Evolutionary conservation across 805 yeast genomes (phyloP).

Genomic region (Debaryomyces prosopidis): DNA sequence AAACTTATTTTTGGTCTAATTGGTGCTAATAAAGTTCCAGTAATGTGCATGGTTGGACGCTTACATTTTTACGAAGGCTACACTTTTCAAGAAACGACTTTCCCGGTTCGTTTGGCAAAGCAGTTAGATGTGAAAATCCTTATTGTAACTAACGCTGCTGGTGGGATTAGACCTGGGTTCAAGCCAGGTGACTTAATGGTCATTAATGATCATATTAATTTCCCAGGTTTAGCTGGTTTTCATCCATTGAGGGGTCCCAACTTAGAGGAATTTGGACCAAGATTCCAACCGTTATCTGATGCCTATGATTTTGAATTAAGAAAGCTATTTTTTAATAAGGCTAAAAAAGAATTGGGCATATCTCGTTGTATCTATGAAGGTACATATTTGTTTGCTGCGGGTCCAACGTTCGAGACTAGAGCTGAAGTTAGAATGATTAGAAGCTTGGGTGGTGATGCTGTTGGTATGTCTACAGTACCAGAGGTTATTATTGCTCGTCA

Average conservation of each 20-base stretch:
- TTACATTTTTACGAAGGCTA: constrained; percentile 93
- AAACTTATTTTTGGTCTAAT: constrained; percentile 75
- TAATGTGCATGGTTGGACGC: constrained; percentile 92
- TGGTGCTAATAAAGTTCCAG: constrained; percentile 69
- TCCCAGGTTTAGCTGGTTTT: constrained; percentile 87
- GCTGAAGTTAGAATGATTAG: constrained; percentile 84
- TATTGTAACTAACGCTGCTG: constrained; percentile 95
- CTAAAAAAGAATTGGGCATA: constrained; percentile 44
- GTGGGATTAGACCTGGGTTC: constrained; percentile 70
- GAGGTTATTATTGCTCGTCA: constrained; percentile 94
- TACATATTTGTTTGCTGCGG: constrained; percentile 78
- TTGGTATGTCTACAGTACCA: constrained; percentile 98
- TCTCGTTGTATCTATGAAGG: constrained; percentile 81
- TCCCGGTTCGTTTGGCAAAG: constrained; percentile 79
- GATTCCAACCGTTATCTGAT: constrained; percentile 86
- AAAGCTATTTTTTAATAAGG: constrained; percentile 55
- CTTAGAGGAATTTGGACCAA: constrained; percentile 74
- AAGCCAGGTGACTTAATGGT: constrained; percentile 91
- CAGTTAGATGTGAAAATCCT: constrained; percentile 60
- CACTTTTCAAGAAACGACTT: constrained; percentile 74
- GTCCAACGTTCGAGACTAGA: constrained; percentile 91
- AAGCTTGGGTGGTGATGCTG: constrained; percentile 84
- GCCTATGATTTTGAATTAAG: constrained; percentile 82
- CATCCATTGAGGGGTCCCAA: constrained; percentile 91
- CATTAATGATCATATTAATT: constrained; percentile 81